Percentiles rank a stretch among this genome's conserved stretches.
These are phyloP conservation scores for Penicillium sp. DNA, from an alignment of 2,329 filamentous ascomycete genomes.

Conservation along the genomic window DNA sequence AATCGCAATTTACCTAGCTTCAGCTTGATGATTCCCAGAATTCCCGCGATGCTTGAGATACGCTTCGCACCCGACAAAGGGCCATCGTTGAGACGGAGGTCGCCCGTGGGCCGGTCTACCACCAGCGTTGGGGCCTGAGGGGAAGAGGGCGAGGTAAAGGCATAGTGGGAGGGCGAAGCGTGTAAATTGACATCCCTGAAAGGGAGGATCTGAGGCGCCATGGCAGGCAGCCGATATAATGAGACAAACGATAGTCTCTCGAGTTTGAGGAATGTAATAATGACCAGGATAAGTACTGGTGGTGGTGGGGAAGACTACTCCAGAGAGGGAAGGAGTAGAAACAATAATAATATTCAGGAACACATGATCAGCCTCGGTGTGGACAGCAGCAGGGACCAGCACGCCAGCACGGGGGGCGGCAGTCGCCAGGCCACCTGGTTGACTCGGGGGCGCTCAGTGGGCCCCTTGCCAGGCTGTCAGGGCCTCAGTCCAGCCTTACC, in stretches of 20 bases:
- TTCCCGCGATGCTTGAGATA: slow-evolving; percentile 92
- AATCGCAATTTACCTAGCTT: slow-evolving; percentile 69
- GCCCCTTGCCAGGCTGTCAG: neutral
- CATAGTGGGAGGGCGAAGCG: slow-evolving; percentile 87
- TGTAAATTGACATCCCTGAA: slow-evolving; percentile 98
- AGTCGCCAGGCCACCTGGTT: slow-evolving; percentile 12
- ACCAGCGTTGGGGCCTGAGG: slow-evolving; percentile 85
- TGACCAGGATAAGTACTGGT: slow-evolving; percentile 1
- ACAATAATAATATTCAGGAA: slow-evolving; percentile 9
- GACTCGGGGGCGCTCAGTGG: neutral
- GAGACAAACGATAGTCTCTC: neutral
- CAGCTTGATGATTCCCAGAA: slow-evolving; percentile 89
- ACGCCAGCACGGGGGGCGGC: neutral
- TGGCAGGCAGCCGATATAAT: slow-evolving; percentile 37
- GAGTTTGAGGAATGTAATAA: neutral
- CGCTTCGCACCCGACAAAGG: slow-evolving; percentile 74
- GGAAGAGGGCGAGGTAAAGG: slow-evolving; percentile 93
- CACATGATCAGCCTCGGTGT: slow-evolving; percentile 23
- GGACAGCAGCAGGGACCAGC: neutral
- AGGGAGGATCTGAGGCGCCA: slow-evolving; percentile 56
- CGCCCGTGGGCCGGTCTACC: slow-evolving; percentile 88
- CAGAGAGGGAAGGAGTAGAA: neutral
- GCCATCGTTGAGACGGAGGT: slow-evolving; percentile 81
- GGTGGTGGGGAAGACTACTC: slow-evolving; percentile 5
- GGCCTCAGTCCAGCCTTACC: neutral